Base-by-base conservation (phyloP, 768 basidiomycete species). In the Stropharia rugosoannulata region DNA sequence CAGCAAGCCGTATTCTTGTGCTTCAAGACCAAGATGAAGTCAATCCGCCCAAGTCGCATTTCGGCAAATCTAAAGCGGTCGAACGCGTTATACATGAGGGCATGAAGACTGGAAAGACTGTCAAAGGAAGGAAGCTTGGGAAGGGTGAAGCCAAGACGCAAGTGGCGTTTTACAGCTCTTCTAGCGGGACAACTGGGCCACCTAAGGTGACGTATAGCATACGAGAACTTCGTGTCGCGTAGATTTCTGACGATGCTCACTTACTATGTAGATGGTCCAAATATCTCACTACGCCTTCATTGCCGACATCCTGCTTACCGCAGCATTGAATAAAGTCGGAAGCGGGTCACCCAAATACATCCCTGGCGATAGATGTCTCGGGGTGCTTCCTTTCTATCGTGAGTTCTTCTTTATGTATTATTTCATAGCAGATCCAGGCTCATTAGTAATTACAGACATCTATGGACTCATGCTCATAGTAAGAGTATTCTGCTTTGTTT, bases 141-240 rank as follows among this genome's bases (percentile, higher is more conserved):
- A 19, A 42, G 10, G 55, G 55, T 8, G 55, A 56, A 37, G 49
- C 42, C 4, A 56, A 56, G 39, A 43, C 49, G 10, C 55, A 56
- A 18, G 55, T 56, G 10, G 55, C 55, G 27, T 56, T 56, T 25
- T 56, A 56, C 43, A 51, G 41, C 35, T 56, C 55, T 13, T 56
- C 55, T 2, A 56, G 55, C 29, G 55, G 55, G 9, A 56, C 55
- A 15, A 56, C 55, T 10, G 55, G 55, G 1, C 46, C 41, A 25
- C 55, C 55, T 15, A 56, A 56, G 55, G 55, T 56, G 15, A 49
- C n/a, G 25, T 1, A 32, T 4, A 4, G 5, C 29, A 32, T 32
- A 3, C 6, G 29, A 32, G 29, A 7, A 7, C 29, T 32, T 32
- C 29, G 29, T 10, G 9, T 10, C 29, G 29, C 29, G 29, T 32